phyloP scores from a whole-genome alignment of 768 basidiomycete species.

The Coprinopsis cinerea region DNA sequence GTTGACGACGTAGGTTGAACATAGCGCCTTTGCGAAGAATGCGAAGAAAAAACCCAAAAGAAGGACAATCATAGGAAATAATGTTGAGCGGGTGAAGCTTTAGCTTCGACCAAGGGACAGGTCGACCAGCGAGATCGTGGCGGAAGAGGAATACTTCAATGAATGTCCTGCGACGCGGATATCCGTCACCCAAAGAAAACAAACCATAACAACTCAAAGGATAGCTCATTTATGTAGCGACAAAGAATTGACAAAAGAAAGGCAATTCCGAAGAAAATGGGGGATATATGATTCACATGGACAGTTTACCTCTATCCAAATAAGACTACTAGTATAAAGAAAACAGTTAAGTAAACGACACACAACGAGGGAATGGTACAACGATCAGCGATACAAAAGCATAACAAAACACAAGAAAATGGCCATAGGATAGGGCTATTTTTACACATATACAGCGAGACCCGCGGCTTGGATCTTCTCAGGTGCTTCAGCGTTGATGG shows the following conservation, averaged over 20 bases:
- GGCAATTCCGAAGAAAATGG: too few species aligned
- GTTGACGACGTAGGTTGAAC: slow-evolving; percentile 48
- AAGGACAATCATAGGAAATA: slow-evolving; percentile 58
- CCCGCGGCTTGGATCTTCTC: slow-evolving; percentile 80
- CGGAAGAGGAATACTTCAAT: not conserved
- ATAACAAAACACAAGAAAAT: slow-evolving; percentile 13
- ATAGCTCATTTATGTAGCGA: not conserved
- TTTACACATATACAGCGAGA: slow-evolving; percentile 47
- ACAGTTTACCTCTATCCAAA: not conserved
- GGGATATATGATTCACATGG: not conserved
- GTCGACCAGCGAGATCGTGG: slow-evolving; percentile 57
- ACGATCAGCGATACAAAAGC: slow-evolving; percentile 13
- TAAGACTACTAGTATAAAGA: not conserved
- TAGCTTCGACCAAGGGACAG: slow-evolving; percentile 32
- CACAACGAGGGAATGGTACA: slow-evolving; percentile 10
- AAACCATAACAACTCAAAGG: slow-evolving; percentile 12
- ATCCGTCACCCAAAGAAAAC: slow-evolving; percentile 8
- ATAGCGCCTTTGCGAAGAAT: slow-evolving; percentile 29
- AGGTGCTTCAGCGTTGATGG: slow-evolving; percentile 70
- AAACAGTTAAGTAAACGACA: slow-evolving; percentile 9
- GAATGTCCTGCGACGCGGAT: too few species aligned
- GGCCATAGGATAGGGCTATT: slow-evolving; percentile 15
- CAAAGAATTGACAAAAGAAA: too few species aligned
- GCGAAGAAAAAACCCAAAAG: slow-evolving; percentile 44
- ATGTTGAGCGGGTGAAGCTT: slow-evolving; percentile 40